Conservation (phyloP, 169 alveolate species). For the Plasmodium malariae region DNA sequence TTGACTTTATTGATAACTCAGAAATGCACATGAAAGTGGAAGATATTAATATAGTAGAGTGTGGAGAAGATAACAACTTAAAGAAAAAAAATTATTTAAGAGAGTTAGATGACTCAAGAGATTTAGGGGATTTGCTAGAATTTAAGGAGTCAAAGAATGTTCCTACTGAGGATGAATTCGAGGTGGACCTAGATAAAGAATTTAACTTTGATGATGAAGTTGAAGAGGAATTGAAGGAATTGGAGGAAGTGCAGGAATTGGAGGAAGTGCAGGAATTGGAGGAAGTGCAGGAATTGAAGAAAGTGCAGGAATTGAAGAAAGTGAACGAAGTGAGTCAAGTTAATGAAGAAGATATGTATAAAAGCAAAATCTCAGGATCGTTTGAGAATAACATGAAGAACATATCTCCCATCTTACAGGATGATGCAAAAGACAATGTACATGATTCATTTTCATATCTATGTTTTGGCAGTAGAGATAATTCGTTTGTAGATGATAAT, state of each 20-base stretch:
- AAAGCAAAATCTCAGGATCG: no score
- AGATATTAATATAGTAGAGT: no score
- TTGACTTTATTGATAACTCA: no score
- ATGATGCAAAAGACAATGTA: background rate
- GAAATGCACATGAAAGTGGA: no score
- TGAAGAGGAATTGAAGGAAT: background rate
- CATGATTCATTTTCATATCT: background rate
- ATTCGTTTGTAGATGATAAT: background rate
- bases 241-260: background rate
- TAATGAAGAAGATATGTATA: background rate
- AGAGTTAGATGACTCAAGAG: background rate
- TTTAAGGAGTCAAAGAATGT: background rate
- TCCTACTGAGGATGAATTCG: background rate
- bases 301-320: background rate
- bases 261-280: background rate
- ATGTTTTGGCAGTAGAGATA: background rate
- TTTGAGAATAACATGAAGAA: no score
- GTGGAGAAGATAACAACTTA: no score
- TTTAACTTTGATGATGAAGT: slow-evolving; percentile 24
- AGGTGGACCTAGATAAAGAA: slow-evolving; percentile 34
- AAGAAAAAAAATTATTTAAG: background rate
- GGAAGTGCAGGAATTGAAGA: background rate
- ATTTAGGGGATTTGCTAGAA: background rate
- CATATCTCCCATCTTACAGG: no score
- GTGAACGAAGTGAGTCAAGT: background rate